Evolutionary conservation across 2,329 filamentous ascomycete genomes (phyloP), one percentile per base, ranked within the genome.

Genomic region (Exophiala aquamarina): DNA sequence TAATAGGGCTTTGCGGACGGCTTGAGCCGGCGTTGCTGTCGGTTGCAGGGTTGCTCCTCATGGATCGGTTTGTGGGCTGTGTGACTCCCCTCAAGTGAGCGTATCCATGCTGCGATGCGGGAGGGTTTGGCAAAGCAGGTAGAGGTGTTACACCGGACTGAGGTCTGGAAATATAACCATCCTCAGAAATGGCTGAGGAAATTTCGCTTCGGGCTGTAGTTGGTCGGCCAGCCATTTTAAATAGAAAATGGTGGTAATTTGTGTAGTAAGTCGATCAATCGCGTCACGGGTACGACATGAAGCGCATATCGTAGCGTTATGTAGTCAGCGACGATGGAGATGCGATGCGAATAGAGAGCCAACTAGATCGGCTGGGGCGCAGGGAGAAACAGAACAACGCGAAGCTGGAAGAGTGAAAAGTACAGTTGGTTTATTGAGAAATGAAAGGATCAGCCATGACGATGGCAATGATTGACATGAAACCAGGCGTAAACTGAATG

Each of bases 1-100:
- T 92, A 13, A 77, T 43, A 75, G 85, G 56, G 48, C 70, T 74
- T 39, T 64, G 68, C 77, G 77, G 57, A 68, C 82, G 64, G 66
- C 76, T 72, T 21, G 55, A 56, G n/a, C 72, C 65, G 45, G 67
- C 68, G 11, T 70, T 67, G 45, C 70, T 66, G 41, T 74, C 70
- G 28, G 73, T 70, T 21, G 50, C 35, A 32, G 45, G 50, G 41
- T 51, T 42, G 36, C 52, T 58, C 33, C 55, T 49, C 10, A 49
- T 31, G 1, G 57, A 53, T 10, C 55, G 48, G 43, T 56, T 55
- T 18, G 57, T 50, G 10, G 52, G 47, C 21, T 58, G 51, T 13
- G 53, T 57, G 37, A 58, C 52, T 14, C 52, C 55, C 48, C 54
- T 49, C 18, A 59, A 42, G 39, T 59, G 55, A 23, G 49, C 21